Conservation (phyloP, 73 alveolate genomes). For the Paraurostyla sp. region DNA sequence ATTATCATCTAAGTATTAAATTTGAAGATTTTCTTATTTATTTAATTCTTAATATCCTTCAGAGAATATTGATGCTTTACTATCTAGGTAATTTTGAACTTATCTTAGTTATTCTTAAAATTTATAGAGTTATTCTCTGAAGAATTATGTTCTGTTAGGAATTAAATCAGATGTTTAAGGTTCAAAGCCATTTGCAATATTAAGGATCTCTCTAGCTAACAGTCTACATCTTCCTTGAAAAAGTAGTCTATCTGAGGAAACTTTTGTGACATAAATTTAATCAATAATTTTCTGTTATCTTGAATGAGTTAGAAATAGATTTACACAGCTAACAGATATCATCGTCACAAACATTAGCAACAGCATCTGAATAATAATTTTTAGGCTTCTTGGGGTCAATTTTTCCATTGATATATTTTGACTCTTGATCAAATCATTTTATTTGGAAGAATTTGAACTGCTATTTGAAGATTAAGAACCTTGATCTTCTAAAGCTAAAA, state of each 20-base stretch:
- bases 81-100: neutral
- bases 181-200: conserved; percentile 50
- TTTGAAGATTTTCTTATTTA: neutral
- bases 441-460: conserved; percentile 29
- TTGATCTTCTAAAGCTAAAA: neutral
- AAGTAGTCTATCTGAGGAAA: conserved; percentile 1
- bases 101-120: neutral
- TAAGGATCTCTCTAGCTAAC: conserved; percentile 18
- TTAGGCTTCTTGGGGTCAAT: conserved; percentile 35
- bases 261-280: neutral
- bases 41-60: neutral
- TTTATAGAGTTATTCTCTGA: neutral
- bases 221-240: conserved; percentile 4
- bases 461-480: neutral
- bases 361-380: neutral
- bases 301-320: neutral
- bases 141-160: neutral
- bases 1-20: conserved; percentile 14
- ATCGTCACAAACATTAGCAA: conserved; percentile 7
- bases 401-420: conserved; percentile 28
- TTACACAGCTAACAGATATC: conserved; percentile 17
- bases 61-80: neutral
- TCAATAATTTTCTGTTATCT: neutral
- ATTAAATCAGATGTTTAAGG: neutral
- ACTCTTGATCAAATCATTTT: neutral